Percentiles rank a stretch among this genome's conserved stretches.
Evolutionary conservation across 1,139 yeast genomes (phyloP).

Genomic region (Kluyveromyces marxianus): DNA sequence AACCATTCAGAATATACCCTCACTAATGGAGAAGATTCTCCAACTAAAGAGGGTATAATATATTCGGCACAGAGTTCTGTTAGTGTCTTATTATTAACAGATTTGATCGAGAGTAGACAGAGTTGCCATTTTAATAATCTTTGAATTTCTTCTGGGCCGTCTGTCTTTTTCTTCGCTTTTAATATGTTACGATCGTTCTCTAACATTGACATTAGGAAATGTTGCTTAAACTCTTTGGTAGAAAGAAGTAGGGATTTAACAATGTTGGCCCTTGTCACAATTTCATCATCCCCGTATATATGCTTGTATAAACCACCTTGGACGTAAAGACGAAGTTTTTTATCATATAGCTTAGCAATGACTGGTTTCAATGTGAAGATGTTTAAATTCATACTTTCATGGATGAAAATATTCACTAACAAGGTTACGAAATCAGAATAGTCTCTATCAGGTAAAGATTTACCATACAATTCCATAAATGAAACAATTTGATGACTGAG

Average conservation of each 20-base stretch:
- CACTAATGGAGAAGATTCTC: conserved; percentile 70
- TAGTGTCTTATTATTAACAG: conserved; percentile 15
- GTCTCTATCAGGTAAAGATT: conserved; percentile 22
- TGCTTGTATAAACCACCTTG: conserved; percentile 36
- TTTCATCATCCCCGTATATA: conserved; percentile 56
- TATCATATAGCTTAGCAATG: conserved; percentile 45
- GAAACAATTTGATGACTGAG: conserved; percentile 36
- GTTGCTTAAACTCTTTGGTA: conserved; percentile 33
- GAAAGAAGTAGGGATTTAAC: conserved; percentile 39
- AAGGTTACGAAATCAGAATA: background rate
- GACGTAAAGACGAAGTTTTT: conserved; percentile 15
- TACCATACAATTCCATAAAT: conserved; percentile 15
- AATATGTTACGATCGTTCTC: conserved; percentile 38
- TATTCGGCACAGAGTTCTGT: conserved; percentile 16
- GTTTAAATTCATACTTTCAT: conserved; percentile 49
- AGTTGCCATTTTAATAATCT: conserved; percentile 54
- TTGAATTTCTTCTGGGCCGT: conserved; percentile 61
- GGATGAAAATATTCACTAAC: conserved; percentile 42
- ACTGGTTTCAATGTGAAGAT: conserved; percentile 55
- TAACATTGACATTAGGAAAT: conserved; percentile 39
- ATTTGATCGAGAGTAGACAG: conserved; percentile 35
- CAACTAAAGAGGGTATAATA: conserved; percentile 33
- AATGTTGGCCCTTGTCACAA: conserved; percentile 45
- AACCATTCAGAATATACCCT: conserved; percentile 78
- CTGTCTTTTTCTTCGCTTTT: conserved; percentile 47